Evolutionary conservation across 2,329 filamentous ascomycete species (phyloP).

Genomic region (Blastomyces gilchristii): DNA sequence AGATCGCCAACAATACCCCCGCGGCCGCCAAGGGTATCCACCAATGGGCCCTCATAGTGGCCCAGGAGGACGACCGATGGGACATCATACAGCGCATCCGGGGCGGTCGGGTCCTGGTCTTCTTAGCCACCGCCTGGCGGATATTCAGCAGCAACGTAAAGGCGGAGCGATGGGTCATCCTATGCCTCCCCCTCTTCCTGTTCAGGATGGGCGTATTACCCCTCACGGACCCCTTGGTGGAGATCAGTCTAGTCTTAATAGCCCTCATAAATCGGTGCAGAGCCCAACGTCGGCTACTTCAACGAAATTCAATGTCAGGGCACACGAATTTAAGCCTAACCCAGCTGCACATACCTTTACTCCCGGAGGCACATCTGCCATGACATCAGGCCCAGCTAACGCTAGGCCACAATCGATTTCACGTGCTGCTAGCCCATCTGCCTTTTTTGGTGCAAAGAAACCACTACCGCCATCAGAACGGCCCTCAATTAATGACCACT

Average conservation of each 20-base stretch:
- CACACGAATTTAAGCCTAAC: constrained; percentile 74
- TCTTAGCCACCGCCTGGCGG: constrained; percentile 42
- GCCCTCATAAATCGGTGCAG: constrained; percentile 37
- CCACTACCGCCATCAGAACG: constrained; percentile 50
- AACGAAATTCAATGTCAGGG: constrained; percentile 51
- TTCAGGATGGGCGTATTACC: constrained; percentile 58
- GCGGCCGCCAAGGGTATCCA: constrained; percentile 38
- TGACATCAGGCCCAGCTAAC: constrained; percentile 60
- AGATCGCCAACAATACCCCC: constrained; percentile 41
- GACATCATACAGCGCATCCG: constrained; percentile 35
- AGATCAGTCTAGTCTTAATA: constrained; percentile 41
- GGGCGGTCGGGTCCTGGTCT: constrained; percentile 36
- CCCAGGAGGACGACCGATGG: constrained; percentile 29
- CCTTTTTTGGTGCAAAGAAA: constrained; percentile 61
- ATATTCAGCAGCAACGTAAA: constrained; percentile 46
- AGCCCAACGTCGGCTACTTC: constrained; percentile 45
- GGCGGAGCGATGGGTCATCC: constrained; percentile 26
- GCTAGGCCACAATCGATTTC: constrained; percentile 43
- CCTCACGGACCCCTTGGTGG: constrained; percentile 55
- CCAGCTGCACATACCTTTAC: constrained; percentile 72
- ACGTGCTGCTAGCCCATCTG: constrained; percentile 39
- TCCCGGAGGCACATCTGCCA: constrained; percentile 51
- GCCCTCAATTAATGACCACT: constrained; percentile 44
- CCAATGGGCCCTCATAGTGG: constrained; percentile 40
- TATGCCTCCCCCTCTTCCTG: constrained; percentile 47